These are phyloP conservation scores for Aspergillus asperescens DNA, from an alignment of 495 filamentous ascomycete genomes.

Conservation along the genomic window DNA sequence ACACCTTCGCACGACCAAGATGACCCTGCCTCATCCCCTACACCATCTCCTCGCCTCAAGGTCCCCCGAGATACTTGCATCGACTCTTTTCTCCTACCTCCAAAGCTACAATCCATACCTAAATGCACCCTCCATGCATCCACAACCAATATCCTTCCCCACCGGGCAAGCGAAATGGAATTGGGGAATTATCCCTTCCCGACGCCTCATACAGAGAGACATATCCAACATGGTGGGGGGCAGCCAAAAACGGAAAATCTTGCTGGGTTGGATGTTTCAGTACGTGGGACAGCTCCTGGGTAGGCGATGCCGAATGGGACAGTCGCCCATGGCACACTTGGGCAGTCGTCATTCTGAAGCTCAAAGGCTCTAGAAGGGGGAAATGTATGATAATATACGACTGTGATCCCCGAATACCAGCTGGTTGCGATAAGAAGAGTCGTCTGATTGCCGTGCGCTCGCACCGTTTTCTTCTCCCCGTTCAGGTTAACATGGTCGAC, in stretches of 20 bases:
- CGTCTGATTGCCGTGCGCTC: too few species aligned
- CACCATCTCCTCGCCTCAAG: too few species aligned
- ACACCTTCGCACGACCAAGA: too few species aligned
- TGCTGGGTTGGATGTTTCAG: background rate
- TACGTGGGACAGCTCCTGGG: background rate
- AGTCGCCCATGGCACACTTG: background rate
- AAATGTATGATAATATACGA: conserved; percentile 2
- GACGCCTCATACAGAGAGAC: background rate
- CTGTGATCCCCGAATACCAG: conserved; percentile 2
- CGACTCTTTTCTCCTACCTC: background rate
- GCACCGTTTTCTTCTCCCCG: too few species aligned
- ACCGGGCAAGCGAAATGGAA: too few species aligned
- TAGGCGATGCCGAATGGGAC: background rate
- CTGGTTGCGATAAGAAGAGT: too few species aligned
- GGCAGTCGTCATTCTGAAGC: background rate
- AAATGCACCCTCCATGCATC: background rate
- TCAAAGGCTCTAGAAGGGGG: background rate
- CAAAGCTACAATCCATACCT: background rate
- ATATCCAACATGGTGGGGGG: background rate
- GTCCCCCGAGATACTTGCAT: background rate
- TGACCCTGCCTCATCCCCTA: too few species aligned
- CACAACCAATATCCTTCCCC: too few species aligned
- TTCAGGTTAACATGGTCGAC: too few species aligned
- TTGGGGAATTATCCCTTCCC: too few species aligned
- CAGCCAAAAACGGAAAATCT: background rate